phyloP scores from a whole-genome alignment of 257 asterid genomes.

The Solanum chmielewskii region DNA sequence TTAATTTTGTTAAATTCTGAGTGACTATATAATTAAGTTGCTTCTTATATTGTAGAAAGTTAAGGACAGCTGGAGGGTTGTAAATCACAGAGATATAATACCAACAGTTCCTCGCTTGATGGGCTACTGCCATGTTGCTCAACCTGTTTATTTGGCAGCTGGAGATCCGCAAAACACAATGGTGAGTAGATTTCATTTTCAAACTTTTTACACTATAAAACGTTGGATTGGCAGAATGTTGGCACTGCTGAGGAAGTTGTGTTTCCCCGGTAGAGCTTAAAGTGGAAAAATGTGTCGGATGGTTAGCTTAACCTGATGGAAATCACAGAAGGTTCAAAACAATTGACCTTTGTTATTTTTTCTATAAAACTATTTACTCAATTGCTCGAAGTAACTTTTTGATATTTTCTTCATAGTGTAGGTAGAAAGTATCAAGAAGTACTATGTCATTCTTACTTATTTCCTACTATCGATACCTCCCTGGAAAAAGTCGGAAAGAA shows the following conservation, averaged over 20 bases:
- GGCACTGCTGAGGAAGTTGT: not conserved
- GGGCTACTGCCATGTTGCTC: slow-evolving; percentile 99
- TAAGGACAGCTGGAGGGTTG: slow-evolving; percentile 89
- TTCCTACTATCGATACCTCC: not conserved
- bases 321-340: not conserved
- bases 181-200: slow-evolving; percentile 25
- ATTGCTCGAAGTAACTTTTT: not conserved
- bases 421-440: not conserved
- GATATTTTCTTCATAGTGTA: not conserved
- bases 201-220: not conserved
- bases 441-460: not conserved
- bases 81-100: slow-evolving; percentile 92
- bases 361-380: not conserved
- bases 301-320: not conserved
- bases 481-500: not conserved
- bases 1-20: not conserved
- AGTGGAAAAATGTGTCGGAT: not conserved
- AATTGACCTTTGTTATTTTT: not conserved
- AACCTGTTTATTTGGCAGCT: slow-evolving; percentile 77
- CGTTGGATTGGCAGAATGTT: not conserved
- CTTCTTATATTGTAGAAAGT: slow-evolving; percentile 49
- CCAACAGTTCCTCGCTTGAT: slow-evolving; percentile 97
- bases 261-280: not conserved
- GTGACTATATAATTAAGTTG: not conserved
- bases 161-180: slow-evolving; percentile 30